Base-by-base conservation (phyloP, 305 asterid genomes). In the Fraxinus nigra region DNA sequence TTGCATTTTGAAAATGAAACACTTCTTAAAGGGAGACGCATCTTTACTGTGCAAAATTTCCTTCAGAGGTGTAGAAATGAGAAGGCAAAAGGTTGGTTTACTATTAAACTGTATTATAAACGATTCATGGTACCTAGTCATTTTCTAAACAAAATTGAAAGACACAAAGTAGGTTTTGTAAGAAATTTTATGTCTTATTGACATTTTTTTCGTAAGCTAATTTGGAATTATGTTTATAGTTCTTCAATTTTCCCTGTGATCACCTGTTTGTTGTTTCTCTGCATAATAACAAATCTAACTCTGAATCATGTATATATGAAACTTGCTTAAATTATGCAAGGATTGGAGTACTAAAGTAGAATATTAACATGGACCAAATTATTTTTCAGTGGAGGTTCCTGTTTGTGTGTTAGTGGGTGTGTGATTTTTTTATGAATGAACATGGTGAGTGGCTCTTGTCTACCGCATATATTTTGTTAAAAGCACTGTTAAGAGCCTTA, bases 1-100 rank as follows among this genome's bases (percentile, higher is more conserved):
- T 79, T 95, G 92, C 43, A 70, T n/a, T 86, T 48, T 79, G 94
- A 88, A 78, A 75, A 28, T 28, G 88, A 95, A 84, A 75, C 83
- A 48, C 89, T 95, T 80, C 88, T 95, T 1, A 20, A 81, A 0
- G 99, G 88, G 40, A 91, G 86, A 34, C 87, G 3, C 9, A 32
- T 93, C 7, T 87, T 86, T 75, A 76, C 86, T 0, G 89, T 88
- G 80, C 94, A 87, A 30, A 95, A 93, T 85, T 90, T 81, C 82
- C 93, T 95, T 61, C 91, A 86, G 20, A 85, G 89, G 78, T 28
- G 89, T 6, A 86, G 87, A 82, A 65, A 20, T 80, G 87, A 84
- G 37, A 87, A 86, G 24, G 20, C 81, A 35, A 91, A 87, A 90
- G 99, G 98, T 94, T 81, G 32, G 72, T 81, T 84, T 56, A 85